Conservation (phyloP, 495 filamentous ascomycete genomes). For the Penicillium angulare region DNA sequence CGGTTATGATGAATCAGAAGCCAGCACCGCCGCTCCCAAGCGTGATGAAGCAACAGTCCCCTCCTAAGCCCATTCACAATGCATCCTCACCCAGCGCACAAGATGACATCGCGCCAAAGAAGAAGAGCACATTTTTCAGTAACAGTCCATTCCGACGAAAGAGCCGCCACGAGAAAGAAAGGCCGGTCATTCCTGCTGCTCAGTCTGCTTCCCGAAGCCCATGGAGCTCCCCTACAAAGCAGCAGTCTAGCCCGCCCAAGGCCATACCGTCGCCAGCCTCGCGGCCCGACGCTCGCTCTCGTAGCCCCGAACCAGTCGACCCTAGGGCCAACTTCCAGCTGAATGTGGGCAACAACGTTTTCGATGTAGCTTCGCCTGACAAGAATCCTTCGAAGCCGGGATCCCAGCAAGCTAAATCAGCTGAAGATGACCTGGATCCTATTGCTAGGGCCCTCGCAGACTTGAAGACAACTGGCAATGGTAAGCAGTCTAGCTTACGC, state of each 20-base stretch:
- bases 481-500: conserved; percentile 70
- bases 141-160: conserved; percentile 94
- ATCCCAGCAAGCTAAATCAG: conserved; percentile 29
- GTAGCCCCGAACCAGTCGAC: conserved; percentile 88
- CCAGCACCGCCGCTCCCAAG: conserved; percentile 42
- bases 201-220: conserved; percentile 18
- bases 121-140: conserved; percentile 91
- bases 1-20: conserved; percentile 16
- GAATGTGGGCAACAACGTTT: conserved; percentile 96
- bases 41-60: conserved; percentile 47
- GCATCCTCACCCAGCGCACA: conserved; percentile 41
- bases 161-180: conserved; percentile 82
- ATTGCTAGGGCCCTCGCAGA: conserved; percentile 92
- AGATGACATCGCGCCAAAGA: conserved; percentile 67
- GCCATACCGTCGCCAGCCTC: conserved; percentile 10
- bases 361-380: conserved; percentile 89
- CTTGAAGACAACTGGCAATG: conserved; percentile 68
- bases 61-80: conserved; percentile 60
- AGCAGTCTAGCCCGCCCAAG: conserved; percentile 35
- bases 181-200: conserved; percentile 26
- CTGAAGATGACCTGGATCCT: conserved; percentile 67
- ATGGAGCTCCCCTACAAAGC: conserved; percentile 40
- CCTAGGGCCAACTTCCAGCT: conserved; percentile 90
- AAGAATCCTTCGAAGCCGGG: conserved; percentile 34
- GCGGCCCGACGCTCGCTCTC: conserved; percentile 30